phyloP scores from a whole-genome alignment of 768 basidiomycete species.

The Pisolithus sp. region DNA sequence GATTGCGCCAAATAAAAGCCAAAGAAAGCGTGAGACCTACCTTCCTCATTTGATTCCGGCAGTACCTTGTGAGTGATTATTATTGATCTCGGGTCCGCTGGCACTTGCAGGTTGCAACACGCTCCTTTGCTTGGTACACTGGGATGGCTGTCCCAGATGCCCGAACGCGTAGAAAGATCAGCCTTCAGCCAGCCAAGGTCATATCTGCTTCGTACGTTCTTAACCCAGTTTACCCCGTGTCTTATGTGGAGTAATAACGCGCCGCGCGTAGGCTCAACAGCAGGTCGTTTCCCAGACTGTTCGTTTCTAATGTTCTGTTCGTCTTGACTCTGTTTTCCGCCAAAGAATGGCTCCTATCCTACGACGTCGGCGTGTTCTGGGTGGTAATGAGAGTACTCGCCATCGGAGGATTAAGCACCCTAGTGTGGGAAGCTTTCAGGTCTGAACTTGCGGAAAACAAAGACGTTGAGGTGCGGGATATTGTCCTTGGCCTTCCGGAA shows the following conservation, averaged over 20 bases:
- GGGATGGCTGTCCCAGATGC: constrained; percentile 62
- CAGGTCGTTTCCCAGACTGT: constrained; percentile 46
- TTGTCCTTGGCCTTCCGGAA: constrained; percentile 2
- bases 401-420: constrained; percentile 58
- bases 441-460: constrained; percentile 49
- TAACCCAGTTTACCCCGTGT: background rate
- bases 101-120: background rate
- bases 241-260: constrained; percentile 2
- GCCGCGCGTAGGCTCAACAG: constrained; percentile 40
- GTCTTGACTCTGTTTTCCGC: constrained; percentile 56
- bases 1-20: background rate
- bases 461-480: constrained; percentile 51
- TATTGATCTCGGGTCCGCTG: background rate
- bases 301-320: constrained; percentile 57
- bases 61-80: background rate
- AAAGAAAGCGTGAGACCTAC: constrained; percentile 10
- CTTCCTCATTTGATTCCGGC: constrained; percentile 13
- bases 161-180: constrained; percentile 58
- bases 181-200: constrained; percentile 50
- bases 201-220: constrained; percentile 46
- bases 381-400: constrained; percentile 67
- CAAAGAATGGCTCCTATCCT: constrained; percentile 61
- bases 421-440: constrained; percentile 54
- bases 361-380: constrained; percentile 72
- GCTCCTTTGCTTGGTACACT: background rate